Conservation (phyloP, 2,329 filamentous ascomycete genomes). For the Xylariomycetidae sp. region DNA sequence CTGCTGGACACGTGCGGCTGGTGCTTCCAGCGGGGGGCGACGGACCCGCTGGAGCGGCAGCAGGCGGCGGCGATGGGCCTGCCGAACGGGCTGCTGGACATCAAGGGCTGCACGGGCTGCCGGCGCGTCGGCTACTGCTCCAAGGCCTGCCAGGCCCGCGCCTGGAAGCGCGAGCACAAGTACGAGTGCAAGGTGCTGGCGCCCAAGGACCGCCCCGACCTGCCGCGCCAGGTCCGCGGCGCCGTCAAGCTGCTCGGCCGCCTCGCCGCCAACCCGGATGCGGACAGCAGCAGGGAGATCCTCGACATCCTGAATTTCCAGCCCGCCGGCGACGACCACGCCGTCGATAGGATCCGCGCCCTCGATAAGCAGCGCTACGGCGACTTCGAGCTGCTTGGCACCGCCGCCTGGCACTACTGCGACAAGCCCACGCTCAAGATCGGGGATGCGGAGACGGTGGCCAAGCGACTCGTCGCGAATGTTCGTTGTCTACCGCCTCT, state of each 20-base stretch:
- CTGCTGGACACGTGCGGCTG: slow-evolving; percentile 22
- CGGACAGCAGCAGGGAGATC: slow-evolving; percentile 9
- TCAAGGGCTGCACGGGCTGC: slow-evolving; percentile 21
- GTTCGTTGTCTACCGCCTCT: slow-evolving; percentile 8
- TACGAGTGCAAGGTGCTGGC: slow-evolving; percentile 22
- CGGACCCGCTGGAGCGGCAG: slow-evolving; percentile 11
- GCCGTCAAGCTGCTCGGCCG: slow-evolving; percentile 21
- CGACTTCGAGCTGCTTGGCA: slow-evolving; percentile 16
- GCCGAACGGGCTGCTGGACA: slow-evolving; percentile 16
- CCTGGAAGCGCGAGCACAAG: slow-evolving; percentile 25
- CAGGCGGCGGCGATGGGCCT: slow-evolving; percentile 20
- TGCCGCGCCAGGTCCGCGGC: slow-evolving; percentile 17
- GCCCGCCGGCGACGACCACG: slow-evolving; percentile 11
- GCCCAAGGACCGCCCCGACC: slow-evolving; percentile 13
- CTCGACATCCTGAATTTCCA: slow-evolving; percentile 13
- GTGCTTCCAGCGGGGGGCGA: slow-evolving; percentile 21
- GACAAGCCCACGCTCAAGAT: slow-evolving; percentile 13
- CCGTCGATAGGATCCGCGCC: slow-evolving; percentile 9
- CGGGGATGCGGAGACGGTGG: slow-evolving; percentile 9
- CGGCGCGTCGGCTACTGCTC: slow-evolving; percentile 21
- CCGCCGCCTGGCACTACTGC: slow-evolving; percentile 17
- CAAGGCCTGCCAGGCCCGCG: slow-evolving; percentile 21
- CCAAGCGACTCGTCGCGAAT: slow-evolving; percentile 16
- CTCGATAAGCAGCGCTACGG: slow-evolving; percentile 15
- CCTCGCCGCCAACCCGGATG: slow-evolving; percentile 14